Base-by-base conservation (phyloP, 139 green algal species). In the Chlorella sp. region DNA sequence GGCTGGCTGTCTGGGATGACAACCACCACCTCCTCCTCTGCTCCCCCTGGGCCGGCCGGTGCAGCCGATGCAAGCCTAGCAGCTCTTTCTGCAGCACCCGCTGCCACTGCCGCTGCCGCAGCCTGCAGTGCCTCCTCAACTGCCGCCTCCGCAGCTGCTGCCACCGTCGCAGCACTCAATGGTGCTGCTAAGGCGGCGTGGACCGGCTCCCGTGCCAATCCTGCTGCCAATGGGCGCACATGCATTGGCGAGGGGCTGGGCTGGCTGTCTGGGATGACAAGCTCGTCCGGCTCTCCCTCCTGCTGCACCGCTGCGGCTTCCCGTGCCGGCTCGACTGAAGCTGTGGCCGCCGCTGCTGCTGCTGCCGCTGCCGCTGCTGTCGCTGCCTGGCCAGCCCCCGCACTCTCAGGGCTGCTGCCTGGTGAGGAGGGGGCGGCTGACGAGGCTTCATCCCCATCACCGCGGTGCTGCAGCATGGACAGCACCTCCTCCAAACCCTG, bases 1-100 rank as follows among this genome's bases (percentile, higher is more conserved):
- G 76, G 76, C 76, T 82, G 76, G 54, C 76, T 82, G 48, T 82
- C 76, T 4, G 76, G 76, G 28, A 82, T 82, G 54, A 82, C 36
- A 9, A 82, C 36, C 38, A 54, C 36, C 11, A 14, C 73, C 17
- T 67, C 44, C 56, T 68, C 77, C 2, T n/a, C 43, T 40, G 26
- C n/a, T 36, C 19, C n/a, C 1, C 24, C 67, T 74, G 67, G 30
- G 32, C 64, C 64, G 3, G 28, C 64, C 20, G 64, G 32, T 40
- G 64, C 64, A 40, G 64, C 64, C 22, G 30, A 4, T n/a, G 67
- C 36, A 17, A 46, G 7, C 28, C 30, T 8, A 1, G 72, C 43
- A 43, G 5, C 30, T 38, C 28, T 28, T 36, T 43, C 43, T 41
- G 72, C 43, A 30, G 67, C 36, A 19, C 22, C 70, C 17, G 70